Evolutionary conservation across 2,329 filamentous ascomycete genomes (phyloP).

Genomic region (Geoglossum cookeanum): DNA sequence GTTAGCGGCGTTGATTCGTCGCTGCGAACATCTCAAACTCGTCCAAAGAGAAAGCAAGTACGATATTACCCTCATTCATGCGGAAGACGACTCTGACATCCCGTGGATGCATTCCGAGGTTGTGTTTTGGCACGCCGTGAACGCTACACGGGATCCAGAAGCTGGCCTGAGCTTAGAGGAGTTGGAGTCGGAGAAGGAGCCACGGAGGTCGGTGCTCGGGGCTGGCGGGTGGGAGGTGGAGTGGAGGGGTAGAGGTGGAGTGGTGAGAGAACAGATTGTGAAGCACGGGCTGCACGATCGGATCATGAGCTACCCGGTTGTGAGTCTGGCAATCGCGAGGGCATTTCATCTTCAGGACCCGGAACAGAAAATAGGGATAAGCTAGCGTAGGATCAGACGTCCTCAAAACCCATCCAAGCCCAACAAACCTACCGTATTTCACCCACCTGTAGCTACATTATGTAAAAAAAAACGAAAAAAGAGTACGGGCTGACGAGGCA

Average conservation of each 20-base stretch:
- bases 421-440: no score
- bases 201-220: conserved; percentile 23
- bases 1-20: no score
- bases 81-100: not conserved
- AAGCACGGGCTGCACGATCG: conserved; percentile 38
- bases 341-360: no score
- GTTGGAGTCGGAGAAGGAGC: conserved; percentile 26
- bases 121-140: not conserved
- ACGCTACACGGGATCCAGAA: not conserved
- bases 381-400: no score
- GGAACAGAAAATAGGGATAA: no score
- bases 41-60: no score
- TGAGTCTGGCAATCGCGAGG: conserved; percentile 24
- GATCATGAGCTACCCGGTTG: conserved; percentile 37
- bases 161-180: conserved; percentile 24
- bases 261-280: conserved; percentile 34
- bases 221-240: conserved; percentile 31
- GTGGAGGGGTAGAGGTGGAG: conserved; percentile 26
- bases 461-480: no score
- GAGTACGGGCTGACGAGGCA: no score
- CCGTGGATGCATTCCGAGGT: not conserved
- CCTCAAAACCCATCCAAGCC: no score
- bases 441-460: no score
- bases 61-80: not conserved
- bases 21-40: no score